Evolutionary conservation across 2,329 filamentous ascomycete genomes (phyloP).

Genomic region (Mycosphaerelloides madeirae): DNA sequence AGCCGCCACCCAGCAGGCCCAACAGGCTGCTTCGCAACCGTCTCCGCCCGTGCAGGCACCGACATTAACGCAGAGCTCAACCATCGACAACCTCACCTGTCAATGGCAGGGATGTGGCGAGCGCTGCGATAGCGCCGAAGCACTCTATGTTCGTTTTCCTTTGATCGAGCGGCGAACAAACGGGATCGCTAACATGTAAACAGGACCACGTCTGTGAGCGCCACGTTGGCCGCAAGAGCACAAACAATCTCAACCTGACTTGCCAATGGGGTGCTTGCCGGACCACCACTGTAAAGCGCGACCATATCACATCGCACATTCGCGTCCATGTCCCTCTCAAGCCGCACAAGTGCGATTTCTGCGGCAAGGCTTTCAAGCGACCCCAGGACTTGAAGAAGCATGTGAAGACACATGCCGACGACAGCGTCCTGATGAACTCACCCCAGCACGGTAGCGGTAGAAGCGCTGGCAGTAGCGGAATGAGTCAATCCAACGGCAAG

Average conservation of each 20-base stretch:
- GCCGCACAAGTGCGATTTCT: constrained; percentile 98
- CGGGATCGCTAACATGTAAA: constrained; percentile 8
- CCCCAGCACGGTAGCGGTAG: constrained; percentile 48
- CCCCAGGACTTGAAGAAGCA: constrained; percentile 99
- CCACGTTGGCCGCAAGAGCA: constrained; percentile 97
- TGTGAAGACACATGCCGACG: constrained; percentile 97
- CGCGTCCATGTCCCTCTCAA: constrained; percentile 98
- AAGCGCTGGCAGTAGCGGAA: constrained; percentile 21
- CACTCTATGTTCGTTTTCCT: constrained; percentile 54
- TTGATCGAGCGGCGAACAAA: constrained; percentile 2
- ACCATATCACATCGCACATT: constrained; percentile 98
- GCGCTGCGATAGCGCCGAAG: constrained; percentile 53
- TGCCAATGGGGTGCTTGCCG: constrained; percentile 96
- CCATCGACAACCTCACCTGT: constrained; percentile 48
- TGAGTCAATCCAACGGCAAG: constrained; percentile 35
- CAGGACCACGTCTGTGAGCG: constrained; percentile 98
- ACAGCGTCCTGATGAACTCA: constrained; percentile 69
- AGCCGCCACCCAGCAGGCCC: constrained; percentile 25
- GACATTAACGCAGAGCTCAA: constrained; percentile 27
- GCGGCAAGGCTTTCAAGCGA: constrained; percentile 97
- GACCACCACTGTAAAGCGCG: constrained; percentile 95
- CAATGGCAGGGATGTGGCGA: constrained; percentile 62
- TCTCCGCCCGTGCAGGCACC: constrained; percentile 29
- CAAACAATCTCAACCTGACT: constrained; percentile 95
- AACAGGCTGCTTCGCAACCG: constrained; percentile 22